Conservation (phyloP, 2,329 filamentous ascomycete species). For the Penicillium rolfsii region DNA sequence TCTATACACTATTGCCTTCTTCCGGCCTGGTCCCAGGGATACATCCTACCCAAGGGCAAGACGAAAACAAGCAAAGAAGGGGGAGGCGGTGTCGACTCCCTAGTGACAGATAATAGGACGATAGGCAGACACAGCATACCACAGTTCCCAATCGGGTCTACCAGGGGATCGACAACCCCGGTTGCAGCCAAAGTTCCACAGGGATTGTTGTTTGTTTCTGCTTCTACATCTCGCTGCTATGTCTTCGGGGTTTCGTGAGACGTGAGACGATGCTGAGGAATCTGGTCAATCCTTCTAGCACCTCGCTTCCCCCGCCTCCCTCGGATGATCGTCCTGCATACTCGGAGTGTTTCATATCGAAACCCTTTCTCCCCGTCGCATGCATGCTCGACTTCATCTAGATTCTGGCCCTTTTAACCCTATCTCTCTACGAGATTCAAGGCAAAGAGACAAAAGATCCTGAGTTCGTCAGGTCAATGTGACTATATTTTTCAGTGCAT, state of each 20-base stretch:
- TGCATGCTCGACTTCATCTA: neutral
- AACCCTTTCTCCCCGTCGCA: neutral
- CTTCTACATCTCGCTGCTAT: slow-evolving; percentile 1
- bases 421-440: neutral
- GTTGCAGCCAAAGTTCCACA: neutral
- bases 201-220: neutral
- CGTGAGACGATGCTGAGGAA: neutral
- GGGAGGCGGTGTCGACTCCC: neutral
- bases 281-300: slow-evolving; percentile 1
- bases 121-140: slow-evolving; percentile 1
- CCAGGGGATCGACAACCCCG: neutral
- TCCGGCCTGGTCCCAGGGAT: neutral
- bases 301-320: neutral
- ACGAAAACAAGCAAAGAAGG: neutral
- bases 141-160: neutral
- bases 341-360: slow-evolving; percentile 2
- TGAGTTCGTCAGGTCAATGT: too few relatives aligned
- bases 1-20: neutral
- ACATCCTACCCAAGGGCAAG: neutral
- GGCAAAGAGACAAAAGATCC: neutral
- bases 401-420: neutral
- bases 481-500: neutral
- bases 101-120: neutral
- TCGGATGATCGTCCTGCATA: slow-evolving; percentile 5
- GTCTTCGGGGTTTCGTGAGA: neutral